These are phyloP conservation scores for Saccharum officinarum DNA, from an alignment of 176 grass and related monocot species.

Conservation along the genomic window DNA sequence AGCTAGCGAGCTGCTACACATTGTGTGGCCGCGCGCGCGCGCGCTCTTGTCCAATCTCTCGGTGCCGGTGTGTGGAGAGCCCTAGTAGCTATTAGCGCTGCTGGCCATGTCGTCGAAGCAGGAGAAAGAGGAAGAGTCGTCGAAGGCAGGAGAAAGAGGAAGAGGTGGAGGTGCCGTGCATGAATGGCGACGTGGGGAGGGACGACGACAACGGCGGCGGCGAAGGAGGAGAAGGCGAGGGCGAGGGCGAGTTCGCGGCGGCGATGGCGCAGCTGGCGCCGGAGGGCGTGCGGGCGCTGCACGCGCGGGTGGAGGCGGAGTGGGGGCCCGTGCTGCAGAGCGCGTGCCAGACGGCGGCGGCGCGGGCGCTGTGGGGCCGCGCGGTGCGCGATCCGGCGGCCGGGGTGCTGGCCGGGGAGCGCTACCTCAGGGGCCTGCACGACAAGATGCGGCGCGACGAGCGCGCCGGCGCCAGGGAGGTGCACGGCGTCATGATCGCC, in stretches of 20 bases:
- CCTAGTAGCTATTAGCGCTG: background rate
- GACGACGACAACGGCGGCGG: background rate
- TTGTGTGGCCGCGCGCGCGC: slow-evolving; percentile 35
- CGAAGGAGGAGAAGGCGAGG: background rate
- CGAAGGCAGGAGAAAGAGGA: background rate
- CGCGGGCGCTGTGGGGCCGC: slow-evolving; percentile 67
- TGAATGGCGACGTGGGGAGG: background rate
- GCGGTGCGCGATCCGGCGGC: slow-evolving; percentile 76
- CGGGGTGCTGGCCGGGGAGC: slow-evolving; percentile 72
- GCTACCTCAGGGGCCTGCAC: slow-evolving; percentile 51
- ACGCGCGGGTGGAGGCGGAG: slow-evolving; percentile 65
- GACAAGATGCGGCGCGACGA: slow-evolving; percentile 80
- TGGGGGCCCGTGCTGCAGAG: slow-evolving; percentile 81
- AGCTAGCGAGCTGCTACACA: background rate
- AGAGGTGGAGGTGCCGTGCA: background rate
- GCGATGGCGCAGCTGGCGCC: slow-evolving; percentile 53
- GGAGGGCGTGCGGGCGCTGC: slow-evolving; percentile 66
- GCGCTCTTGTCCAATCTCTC: background rate
- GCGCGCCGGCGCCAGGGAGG: slow-evolving; percentile 62
- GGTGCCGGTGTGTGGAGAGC: too few relatives aligned
- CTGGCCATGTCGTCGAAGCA: slow-evolving; percentile 27
- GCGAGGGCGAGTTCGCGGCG: slow-evolving; percentile 28
- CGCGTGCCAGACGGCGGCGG: slow-evolving; percentile 95
- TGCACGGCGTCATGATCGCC: slow-evolving; percentile 88
- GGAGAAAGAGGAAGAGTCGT: background rate